These are phyloP conservation scores for Domatiomyces globalis DNA, from an alignment of 2,329 filamentous ascomycete species.

Conservation along the genomic window DNA sequence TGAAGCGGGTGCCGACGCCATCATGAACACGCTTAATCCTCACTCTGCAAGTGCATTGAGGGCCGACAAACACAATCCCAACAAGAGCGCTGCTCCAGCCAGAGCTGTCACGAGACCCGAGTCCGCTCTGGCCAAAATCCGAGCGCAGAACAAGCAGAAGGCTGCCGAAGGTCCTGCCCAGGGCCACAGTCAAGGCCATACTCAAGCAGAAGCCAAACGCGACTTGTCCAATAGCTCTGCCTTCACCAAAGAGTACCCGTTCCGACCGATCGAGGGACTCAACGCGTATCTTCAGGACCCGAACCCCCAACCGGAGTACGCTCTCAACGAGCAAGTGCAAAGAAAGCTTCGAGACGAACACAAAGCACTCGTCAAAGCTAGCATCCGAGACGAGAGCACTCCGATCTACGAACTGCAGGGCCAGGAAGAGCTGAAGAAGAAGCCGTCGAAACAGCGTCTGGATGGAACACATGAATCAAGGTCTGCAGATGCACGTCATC, in stretches of 20 bases:
- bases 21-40: slow-evolving; percentile 63
- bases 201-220: slow-evolving; percentile 7
- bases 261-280: slow-evolving; percentile 2
- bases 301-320: slow-evolving; percentile 2
- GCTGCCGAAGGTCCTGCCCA: background rate
- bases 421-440: slow-evolving; percentile 2
- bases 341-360: background rate
- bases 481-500: slow-evolving; percentile 1
- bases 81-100: slow-evolving; percentile 14
- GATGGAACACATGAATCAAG: slow-evolving; percentile 1
- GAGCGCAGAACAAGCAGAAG: slow-evolving; percentile 12
- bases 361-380: slow-evolving; percentile 1
- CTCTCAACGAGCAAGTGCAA: background rate
- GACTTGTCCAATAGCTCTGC: slow-evolving; percentile 7
- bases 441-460: background rate
- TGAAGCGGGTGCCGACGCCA: slow-evolving; percentile 66
- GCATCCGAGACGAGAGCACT: slow-evolving; percentile 2
- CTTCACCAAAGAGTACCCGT: background rate
- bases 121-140: slow-evolving; percentile 15
- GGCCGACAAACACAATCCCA: slow-evolving; percentile 63
- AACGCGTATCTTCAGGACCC: slow-evolving; percentile 5
- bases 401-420: background rate
- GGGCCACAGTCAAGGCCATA: slow-evolving; percentile 5
- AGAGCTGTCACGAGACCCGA: slow-evolving; percentile 10
- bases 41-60: slow-evolving; percentile 61